Evolutionary conservation across 2,329 filamentous ascomycete genomes (phyloP).

Genomic region (Falciphora oryzae): DNA sequence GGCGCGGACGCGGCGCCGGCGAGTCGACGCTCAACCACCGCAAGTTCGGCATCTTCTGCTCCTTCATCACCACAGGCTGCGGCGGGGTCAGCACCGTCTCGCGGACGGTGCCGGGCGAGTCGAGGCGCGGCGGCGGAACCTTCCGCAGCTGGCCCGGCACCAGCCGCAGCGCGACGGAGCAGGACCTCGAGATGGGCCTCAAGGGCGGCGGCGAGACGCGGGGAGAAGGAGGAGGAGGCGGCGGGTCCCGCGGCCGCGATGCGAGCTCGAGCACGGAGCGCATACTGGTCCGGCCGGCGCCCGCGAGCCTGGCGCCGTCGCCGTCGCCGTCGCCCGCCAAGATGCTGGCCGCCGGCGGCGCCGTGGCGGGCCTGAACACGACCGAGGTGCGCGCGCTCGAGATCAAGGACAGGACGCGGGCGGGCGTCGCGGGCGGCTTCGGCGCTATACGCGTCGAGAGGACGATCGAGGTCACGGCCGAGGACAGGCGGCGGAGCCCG

Average conservation of each 20-base stretch:
- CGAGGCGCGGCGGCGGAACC: no score
- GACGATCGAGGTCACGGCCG: conserved; percentile 3
- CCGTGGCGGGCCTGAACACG: neutral
- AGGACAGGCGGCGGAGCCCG: neutral
- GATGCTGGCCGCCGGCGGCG: neutral
- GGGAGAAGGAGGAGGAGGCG: no score
- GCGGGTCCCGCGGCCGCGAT: neutral
- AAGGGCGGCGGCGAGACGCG: no score
- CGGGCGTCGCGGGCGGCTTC: neutral
- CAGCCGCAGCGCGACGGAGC: no score
- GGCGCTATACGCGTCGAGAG: conserved; percentile 4
- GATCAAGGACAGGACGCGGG: neutral
- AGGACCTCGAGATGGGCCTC: neutral
- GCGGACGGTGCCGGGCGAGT: neutral
- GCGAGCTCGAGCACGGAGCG: conserved; percentile 5
- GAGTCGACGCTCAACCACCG: neutral
- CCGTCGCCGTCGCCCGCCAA: neutral
- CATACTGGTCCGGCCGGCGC: neutral
- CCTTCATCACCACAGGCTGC: no score
- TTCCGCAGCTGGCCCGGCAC: neutral
- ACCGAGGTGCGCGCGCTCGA: neutral
- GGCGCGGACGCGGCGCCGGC: no score
- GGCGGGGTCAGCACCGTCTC: no score
- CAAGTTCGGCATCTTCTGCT: neutral
- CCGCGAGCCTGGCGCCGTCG: no score